phyloP scores from a whole-genome alignment of 192 early-diverging fungal genomes.

The Chytriomyces confervae region DNA sequence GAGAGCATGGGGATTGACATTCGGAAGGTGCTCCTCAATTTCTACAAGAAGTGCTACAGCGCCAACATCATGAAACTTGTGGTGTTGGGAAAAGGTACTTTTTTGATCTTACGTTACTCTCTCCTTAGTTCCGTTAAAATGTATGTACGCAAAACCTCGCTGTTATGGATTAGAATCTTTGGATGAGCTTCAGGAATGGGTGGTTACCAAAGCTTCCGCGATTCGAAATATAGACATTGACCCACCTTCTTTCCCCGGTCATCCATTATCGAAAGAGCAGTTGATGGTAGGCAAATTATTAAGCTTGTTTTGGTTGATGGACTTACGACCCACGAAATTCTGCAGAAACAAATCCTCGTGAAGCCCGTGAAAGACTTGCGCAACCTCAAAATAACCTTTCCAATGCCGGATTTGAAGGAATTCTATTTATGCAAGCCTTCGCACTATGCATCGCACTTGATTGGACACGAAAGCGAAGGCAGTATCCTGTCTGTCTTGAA shows the following conservation, averaged over 20 bases:
- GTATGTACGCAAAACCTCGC: background rate
- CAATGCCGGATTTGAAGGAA: constrained; percentile 80
- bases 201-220: constrained; percentile 76
- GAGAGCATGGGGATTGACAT: constrained; percentile 75
- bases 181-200: constrained; percentile 84
- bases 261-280: constrained; percentile 77
- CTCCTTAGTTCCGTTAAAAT: constrained; percentile 11
- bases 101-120: constrained; percentile 45
- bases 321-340: background rate
- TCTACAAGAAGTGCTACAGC: constrained; percentile 89
- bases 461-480: constrained; percentile 91
- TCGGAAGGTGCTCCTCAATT: constrained; percentile 82
- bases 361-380: constrained; percentile 78
- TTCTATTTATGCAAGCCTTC: constrained; percentile 62
- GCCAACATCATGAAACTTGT: constrained; percentile 95
- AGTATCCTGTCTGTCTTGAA: constrained; percentile 87
- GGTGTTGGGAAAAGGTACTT: constrained; percentile 69
- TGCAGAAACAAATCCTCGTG: constrained; percentile 61
- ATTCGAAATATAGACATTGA: constrained; percentile 79
- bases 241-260: constrained; percentile 70
- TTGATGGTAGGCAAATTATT: constrained; percentile 54
- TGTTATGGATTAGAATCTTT: constrained; percentile 66
- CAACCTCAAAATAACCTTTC: constrained; percentile 81
- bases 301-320: too few species aligned
- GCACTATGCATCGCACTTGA: constrained; percentile 82